Percentiles rank a stretch among this genome's conserved stretches.
Conservation (phyloP, 345 rosid species). For the Bruguiera parviflora region DNA sequence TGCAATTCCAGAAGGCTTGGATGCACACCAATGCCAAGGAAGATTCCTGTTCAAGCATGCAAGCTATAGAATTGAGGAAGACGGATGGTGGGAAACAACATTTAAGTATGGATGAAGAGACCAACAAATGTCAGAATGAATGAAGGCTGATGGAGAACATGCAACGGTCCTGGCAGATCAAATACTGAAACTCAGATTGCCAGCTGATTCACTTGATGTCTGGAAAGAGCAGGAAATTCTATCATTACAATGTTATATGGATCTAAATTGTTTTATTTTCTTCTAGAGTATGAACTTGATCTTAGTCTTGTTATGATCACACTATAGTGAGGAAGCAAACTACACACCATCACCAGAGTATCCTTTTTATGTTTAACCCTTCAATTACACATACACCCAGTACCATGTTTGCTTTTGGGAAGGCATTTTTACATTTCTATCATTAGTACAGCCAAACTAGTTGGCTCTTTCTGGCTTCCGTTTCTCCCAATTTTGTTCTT, state of each 20-base stretch:
- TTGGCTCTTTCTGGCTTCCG: too few relatives aligned
- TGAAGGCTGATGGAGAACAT: constrained; percentile 5
- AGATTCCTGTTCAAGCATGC: constrained; percentile 39
- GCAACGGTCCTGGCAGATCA: constrained; percentile 2
- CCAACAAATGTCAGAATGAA: not conserved
- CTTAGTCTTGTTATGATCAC: not conserved
- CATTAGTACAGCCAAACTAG: too few relatives aligned
- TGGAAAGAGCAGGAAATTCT: not conserved
- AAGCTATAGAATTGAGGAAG: too few relatives aligned
- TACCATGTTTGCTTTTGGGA: too few relatives aligned
- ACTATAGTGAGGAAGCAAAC: not conserved
- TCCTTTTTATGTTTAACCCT: too few relatives aligned
- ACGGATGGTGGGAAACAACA: too few relatives aligned
- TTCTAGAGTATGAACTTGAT: constrained; percentile 5
- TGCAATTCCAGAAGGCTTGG: constrained; percentile 87
- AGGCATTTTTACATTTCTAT: too few relatives aligned
- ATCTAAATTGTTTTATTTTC: constrained; percentile 30
- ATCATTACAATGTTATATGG: not conserved
- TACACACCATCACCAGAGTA: too few relatives aligned
- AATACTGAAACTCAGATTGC: not conserved
- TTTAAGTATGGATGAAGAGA: too few relatives aligned
- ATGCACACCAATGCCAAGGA: constrained; percentile 31
- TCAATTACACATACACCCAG: too few relatives aligned
- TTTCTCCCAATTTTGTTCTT: too few relatives aligned
- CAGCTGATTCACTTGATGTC: too few relatives aligned